These are phyloP conservation scores for Rutstroemia sp. DNA, from an alignment of 2,329 filamentous ascomycete species.

Conservation along the genomic window DNA sequence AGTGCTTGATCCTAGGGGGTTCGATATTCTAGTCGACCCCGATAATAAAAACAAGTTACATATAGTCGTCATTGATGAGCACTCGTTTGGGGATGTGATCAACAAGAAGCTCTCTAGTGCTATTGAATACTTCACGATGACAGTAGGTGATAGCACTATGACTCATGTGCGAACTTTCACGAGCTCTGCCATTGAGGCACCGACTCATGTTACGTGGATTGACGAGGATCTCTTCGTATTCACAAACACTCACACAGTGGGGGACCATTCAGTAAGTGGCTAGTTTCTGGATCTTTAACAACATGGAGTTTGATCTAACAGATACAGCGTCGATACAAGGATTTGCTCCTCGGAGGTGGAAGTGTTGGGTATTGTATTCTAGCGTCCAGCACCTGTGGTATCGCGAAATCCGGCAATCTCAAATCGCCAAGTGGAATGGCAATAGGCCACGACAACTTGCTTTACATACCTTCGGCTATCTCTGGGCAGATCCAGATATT, in stretches of 20 bases:
- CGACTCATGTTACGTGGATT: slow-evolving; percentile 31
- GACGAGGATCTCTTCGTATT: slow-evolving; percentile 31
- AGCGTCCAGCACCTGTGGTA: slow-evolving; percentile 18
- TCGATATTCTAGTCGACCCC: slow-evolving; percentile 27
- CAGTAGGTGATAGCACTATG: slow-evolving; percentile 22
- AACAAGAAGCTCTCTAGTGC: slow-evolving; percentile 27
- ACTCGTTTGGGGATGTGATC: slow-evolving; percentile 25
- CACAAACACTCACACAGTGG: slow-evolving; percentile 31
- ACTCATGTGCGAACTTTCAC: slow-evolving; percentile 29
- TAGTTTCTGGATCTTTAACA: neutral
- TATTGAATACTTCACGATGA: slow-evolving; percentile 31
- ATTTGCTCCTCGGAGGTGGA: slow-evolving; percentile 25
- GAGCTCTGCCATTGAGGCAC: slow-evolving; percentile 26
- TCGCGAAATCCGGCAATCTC: slow-evolving; percentile 22
- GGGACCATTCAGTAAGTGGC: slow-evolving; percentile 20
- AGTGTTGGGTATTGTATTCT: slow-evolving; percentile 27
- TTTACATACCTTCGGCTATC: slow-evolving; percentile 29
- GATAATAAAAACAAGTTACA: slow-evolving; percentile 15
- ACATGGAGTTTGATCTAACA: slow-evolving; percentile 9
- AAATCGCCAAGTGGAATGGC: slow-evolving; percentile 31
- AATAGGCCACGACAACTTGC: slow-evolving; percentile 27
- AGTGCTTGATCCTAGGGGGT: slow-evolving; percentile 29
- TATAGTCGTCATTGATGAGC: slow-evolving; percentile 31
- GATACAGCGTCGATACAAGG: slow-evolving; percentile 16
- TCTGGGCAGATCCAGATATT: slow-evolving; percentile 9